These are phyloP conservation scores for Miamiensis avidus DNA, from an alignment of 169 alveolate species.

Conservation along the genomic window DNA sequence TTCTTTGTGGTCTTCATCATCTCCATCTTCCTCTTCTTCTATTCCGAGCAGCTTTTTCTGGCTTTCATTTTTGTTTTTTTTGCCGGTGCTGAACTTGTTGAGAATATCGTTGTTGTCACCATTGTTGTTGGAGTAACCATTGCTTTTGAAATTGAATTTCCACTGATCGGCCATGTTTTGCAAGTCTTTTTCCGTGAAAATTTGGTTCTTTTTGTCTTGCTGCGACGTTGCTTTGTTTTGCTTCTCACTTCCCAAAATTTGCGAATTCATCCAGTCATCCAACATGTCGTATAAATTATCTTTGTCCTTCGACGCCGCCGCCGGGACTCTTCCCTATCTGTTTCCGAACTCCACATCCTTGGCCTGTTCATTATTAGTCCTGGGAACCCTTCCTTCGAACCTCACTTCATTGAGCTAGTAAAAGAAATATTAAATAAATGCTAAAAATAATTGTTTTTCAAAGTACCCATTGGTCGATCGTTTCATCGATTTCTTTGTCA, in stretches of 20 bases:
- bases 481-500: not conserved
- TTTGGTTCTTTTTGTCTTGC: not conserved
- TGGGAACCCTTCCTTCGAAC: not conserved
- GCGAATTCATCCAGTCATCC: not conserved
- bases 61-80: not conserved
- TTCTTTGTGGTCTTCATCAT: too few relatives aligned
- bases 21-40: too few relatives aligned
- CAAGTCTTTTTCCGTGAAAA: not conserved
- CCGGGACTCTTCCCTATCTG: not conserved
- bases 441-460: too few relatives aligned
- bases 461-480: not conserved
- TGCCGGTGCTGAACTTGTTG: not conserved
- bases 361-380: not conserved
- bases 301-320: not conserved
- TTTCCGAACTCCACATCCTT: too few relatives aligned
- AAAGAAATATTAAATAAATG: too few relatives aligned
- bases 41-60: too few relatives aligned
- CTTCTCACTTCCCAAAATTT: too few relatives aligned
- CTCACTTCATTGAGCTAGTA: not conserved
- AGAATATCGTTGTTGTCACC: not conserved
- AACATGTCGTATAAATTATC: not conserved
- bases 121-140: too few relatives aligned
- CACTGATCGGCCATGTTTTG: not conserved
- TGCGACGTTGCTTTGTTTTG: too few relatives aligned
- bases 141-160: not conserved